Base-by-base conservation (phyloP, 768 basidiomycete species). In the Suillus variegatus region DNA sequence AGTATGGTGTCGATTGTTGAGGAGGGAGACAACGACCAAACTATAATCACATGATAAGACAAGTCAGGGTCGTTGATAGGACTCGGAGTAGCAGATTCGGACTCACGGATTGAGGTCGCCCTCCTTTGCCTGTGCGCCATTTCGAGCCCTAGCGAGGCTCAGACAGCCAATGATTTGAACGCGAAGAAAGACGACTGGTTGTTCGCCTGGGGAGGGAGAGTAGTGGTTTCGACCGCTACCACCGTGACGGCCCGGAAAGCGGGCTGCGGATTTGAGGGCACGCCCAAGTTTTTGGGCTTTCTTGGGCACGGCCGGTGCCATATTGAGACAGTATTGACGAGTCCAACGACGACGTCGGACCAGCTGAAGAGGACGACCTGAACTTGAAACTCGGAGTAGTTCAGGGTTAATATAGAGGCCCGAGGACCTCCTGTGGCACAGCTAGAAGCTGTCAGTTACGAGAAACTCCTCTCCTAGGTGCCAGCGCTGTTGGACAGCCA, bases 61-160 rank as follows among this genome's bases (percentile, higher is more conserved):
- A 60, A 13, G 57, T 28, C 55, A 41, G 64, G 28, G 61, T 40
- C 47, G 62, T 32, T 32, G 32, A 32, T 32, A 32, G 32, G 32
- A 32, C 32, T 32, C 32, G 32, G 32, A 55, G 41, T 54, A 16
- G 61, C 56, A n/a, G 55, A 38, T 8, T 38, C 36, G 36, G 36
- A 84, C 91, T 73, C 72, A 94, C 87, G 93, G 92, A 75, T 94
- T 93, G 71, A 89, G 91, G 43, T 79, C 82, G n/a, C 88, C 86
- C 68, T 85, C 86, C 56, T 85, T 84, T 72, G 91, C 87, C 70
- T 89, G 91, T 9, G 88, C 79, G 22, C 84, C 74, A 9, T 60
- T 28, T 20, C 40, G 18, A 18, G 58, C 58, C 18, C 58, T 60
- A 1, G 58, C 58, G 36, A 94, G 80, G 62, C 85, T 81, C 22